Evolutionary conservation across 164 flowering plant genomes (phyloP).

Genomic region (Taxillus chinensis): DNA sequence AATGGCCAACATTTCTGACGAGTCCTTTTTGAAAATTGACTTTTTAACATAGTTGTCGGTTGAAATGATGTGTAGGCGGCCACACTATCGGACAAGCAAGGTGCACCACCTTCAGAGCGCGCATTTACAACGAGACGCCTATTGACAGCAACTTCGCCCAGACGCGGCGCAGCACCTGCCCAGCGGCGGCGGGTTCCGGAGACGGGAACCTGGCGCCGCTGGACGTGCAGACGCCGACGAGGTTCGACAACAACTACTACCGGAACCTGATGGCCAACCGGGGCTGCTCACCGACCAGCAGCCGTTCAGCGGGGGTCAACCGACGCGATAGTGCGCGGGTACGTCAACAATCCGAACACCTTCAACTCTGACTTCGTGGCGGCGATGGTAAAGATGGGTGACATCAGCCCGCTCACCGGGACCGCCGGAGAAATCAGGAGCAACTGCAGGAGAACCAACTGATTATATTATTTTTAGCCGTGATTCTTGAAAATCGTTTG

Average conservation of each 20-base stretch:
- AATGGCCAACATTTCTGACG: slow-evolving; percentile 12
- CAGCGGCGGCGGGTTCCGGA: slow-evolving; percentile 28
- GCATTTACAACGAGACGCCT: slow-evolving; percentile 60
- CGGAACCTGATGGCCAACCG: slow-evolving; percentile 27
- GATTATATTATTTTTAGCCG: not conserved
- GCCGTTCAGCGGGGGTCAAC: slow-evolving; percentile 52
- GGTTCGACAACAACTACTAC: slow-evolving; percentile 44
- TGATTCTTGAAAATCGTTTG: too few relatives aligned
- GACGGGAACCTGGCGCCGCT: slow-evolving; percentile 54
- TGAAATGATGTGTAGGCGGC: slow-evolving; percentile 14
- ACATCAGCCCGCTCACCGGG: slow-evolving; percentile 54
- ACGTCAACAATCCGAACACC: slow-evolving; percentile 14
- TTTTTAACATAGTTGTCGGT: too few relatives aligned
- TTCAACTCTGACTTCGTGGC: slow-evolving; percentile 38
- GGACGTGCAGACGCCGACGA: slow-evolving; percentile 35
- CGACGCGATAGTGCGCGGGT: slow-evolving; percentile 37
- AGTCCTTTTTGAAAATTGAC: too few relatives aligned
- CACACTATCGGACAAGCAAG: slow-evolving; percentile 74
- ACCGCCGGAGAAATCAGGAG: slow-evolving; percentile 48
- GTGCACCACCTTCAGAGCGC: slow-evolving; percentile 44
- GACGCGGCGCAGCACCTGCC: slow-evolving; percentile 35
- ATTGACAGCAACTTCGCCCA: slow-evolving; percentile 38
- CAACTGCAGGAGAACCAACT: slow-evolving; percentile 44
- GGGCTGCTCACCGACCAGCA: slow-evolving; percentile 54
- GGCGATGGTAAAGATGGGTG: slow-evolving; percentile 63